These are phyloP conservation scores for Cicer cuneatum DNA, from an alignment of 306 rosid species.

Conservation along the genomic window DNA sequence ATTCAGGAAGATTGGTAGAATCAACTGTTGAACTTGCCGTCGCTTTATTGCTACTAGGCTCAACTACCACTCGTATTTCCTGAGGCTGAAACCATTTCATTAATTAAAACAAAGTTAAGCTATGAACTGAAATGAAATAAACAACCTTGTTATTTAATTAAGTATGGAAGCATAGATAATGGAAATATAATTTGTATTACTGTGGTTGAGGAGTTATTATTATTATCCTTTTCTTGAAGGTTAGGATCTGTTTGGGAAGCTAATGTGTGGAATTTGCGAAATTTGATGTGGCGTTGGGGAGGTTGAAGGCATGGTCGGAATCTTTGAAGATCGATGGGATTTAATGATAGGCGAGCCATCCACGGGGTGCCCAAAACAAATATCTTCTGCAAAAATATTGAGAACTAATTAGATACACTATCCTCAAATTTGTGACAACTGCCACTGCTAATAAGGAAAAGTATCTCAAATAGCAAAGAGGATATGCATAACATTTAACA, in stretches of 20 bases:
- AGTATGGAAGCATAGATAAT: neutral
- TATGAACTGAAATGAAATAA: neutral
- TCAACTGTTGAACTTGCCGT: conserved; percentile 48
- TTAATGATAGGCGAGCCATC: conserved; percentile 77
- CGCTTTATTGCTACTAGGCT: conserved; percentile 46
- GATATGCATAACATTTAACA: too few species aligned
- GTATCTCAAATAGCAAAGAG: too few species aligned
- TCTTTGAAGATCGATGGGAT: conserved; percentile 65
- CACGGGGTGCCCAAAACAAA: neutral
- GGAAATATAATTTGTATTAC: neutral
- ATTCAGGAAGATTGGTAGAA: conserved; percentile 41
- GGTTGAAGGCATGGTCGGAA: conserved; percentile 59
- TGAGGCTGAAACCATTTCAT: conserved; percentile 48
- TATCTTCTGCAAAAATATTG: neutral
- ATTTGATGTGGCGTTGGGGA: conserved; percentile 27
- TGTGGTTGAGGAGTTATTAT: conserved; percentile 41
- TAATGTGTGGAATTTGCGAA: conserved; percentile 53
- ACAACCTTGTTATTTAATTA: neutral
- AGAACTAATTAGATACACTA: too few species aligned
- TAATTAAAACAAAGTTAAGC: neutral
- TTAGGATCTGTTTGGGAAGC: conserved; percentile 68
- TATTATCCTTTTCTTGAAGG: conserved; percentile 42
- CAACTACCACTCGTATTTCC: conserved; percentile 45
- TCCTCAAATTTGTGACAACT: too few species aligned
- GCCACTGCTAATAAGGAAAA: too few species aligned